Base-by-base conservation (phyloP, 73 alveolate species). In the Diophrys sp. region DNA sequence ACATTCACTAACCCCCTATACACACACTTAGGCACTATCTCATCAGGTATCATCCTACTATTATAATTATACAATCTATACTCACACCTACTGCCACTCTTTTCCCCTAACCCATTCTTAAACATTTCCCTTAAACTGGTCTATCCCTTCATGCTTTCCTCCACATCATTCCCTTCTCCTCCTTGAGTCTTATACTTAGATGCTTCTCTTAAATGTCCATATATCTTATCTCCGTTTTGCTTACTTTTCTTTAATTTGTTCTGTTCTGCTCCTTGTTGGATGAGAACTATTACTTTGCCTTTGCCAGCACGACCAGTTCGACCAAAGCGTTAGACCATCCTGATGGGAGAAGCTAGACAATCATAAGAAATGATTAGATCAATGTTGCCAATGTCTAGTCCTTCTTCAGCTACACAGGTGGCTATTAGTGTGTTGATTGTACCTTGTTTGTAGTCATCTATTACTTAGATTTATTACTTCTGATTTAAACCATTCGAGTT, bases 351-450 rank as follows among this genome's bases (percentile, higher is more conserved):
- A 14, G 89, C 74, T 2, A 87, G 89, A 54, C 92, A 89, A 66
- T 92, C 97, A 86, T 85, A 92, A 56, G 93, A 80, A 1, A 92
- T 80, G 33, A 92, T 90, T 11, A 92, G 73, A 77, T 92, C 91
- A 1, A 92, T 92, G 56, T 86, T 92, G 26, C 97, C 97, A 23
- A 92, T 92, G 76, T 92, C 97, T 1, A 92, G 77, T 18, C 97
- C 97, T 86, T 92, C 97, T 81, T 92, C 97, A 23, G 92, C 97
- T 26, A 92, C 91, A 69, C 95, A 89, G n/a, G 97, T 92, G 2
- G 97, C 95, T 29, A 92, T 89, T 34, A 91, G 28, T 68, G 90
- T 91, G 71, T 91, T 91, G 11, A 82, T 31, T 33, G 74, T 78
- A 23, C 90, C 94, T 54, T 68, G 23, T 81, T 87, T 82, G 62